These are phyloP conservation scores for Tritrichomonas foetus DNA, from an alignment of 208 protist species.

Conservation along the genomic window DNA sequence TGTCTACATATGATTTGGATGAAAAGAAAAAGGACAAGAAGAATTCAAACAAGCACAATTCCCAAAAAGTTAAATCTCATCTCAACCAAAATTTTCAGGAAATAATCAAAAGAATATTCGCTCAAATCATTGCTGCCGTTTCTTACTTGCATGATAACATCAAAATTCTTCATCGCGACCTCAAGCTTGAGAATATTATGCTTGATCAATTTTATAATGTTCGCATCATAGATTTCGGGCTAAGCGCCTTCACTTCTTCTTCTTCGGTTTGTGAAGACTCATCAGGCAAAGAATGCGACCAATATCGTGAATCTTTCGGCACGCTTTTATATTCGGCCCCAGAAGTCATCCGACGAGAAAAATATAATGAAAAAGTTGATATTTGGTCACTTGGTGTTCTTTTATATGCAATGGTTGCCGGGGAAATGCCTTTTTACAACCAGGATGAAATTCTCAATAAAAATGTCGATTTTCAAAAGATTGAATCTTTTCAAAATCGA, in stretches of 20 bases:
- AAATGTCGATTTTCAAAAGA: too few species aligned
- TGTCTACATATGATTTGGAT: neutral
- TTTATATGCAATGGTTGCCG: neutral
- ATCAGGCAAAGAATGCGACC: too few species aligned
- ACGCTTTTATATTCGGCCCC: neutral
- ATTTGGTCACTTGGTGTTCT: neutral
- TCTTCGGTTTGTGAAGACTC: too few species aligned
- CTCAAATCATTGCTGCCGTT: neutral
- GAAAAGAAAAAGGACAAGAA: neutral
- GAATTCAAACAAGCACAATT: too few species aligned
- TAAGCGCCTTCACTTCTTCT: too few species aligned
- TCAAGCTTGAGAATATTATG: constrained; percentile 32
- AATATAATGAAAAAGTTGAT: neutral
- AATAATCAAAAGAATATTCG: neutral
- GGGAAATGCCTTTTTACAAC: neutral
- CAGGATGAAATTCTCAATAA: too few species aligned
- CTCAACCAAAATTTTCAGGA: too few species aligned
- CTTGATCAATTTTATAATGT: neutral
- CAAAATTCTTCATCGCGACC: neutral
- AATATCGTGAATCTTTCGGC: neutral
- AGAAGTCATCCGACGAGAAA: neutral
- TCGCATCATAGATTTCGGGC: neutral
- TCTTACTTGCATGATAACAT: neutral
- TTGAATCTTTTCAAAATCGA: too few species aligned
- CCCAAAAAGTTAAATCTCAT: too few species aligned